phyloP scores from a whole-genome alignment of 352 stramenopile genomes.

The Globisporangium middletonii region DNA sequence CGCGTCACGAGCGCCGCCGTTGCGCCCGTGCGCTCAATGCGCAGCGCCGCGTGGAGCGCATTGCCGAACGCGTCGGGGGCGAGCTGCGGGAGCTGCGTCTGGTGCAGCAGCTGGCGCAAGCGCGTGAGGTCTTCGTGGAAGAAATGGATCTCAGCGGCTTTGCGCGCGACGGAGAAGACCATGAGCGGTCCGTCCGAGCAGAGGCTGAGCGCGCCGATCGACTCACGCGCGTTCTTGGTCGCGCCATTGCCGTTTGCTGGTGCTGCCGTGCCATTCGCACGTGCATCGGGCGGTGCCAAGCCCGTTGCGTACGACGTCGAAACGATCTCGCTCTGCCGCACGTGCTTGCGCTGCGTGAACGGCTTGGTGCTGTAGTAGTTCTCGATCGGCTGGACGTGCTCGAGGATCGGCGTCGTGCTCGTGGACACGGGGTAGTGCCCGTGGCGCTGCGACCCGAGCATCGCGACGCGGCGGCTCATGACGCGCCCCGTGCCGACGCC shows the following conservation, averaged over 20 bases:
- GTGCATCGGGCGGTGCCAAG: conserved; percentile 15
- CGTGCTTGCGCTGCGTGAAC: conserved; percentile 55
- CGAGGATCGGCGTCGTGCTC: conserved; percentile 20
- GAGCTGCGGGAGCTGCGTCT: conserved; percentile 57
- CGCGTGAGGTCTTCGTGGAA: conserved; percentile 74
- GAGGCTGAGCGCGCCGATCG: conserved; percentile 39
- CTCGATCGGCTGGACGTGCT: conserved; percentile 60
- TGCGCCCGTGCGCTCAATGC: conserved; percentile 6
- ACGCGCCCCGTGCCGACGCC: conserved; percentile 15
- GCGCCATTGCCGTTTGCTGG: conserved; percentile 9
- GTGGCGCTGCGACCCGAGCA: conserved; percentile 56
- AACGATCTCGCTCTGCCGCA: conserved; percentile 81
- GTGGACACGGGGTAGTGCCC: conserved; percentile 31
- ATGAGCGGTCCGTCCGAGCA: conserved; percentile 69
- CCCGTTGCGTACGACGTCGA: conserved; percentile 52
- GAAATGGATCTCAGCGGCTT: conserved; percentile 73
- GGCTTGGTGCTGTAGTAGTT: conserved; percentile 36
- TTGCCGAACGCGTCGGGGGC: conserved; percentile 29
- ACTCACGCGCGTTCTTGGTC: conserved; percentile 24
- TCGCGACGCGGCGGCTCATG: conserved; percentile 19
- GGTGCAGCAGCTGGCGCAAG: conserved; percentile 54
- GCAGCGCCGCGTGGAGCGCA: conserved; percentile 27
- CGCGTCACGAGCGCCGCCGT: conserved; percentile 32
- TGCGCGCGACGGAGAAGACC: conserved; percentile 68
- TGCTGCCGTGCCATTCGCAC: neutral